Conservation (phyloP, 257 asterid genomes). For the Penstemon barbatus region DNA sequence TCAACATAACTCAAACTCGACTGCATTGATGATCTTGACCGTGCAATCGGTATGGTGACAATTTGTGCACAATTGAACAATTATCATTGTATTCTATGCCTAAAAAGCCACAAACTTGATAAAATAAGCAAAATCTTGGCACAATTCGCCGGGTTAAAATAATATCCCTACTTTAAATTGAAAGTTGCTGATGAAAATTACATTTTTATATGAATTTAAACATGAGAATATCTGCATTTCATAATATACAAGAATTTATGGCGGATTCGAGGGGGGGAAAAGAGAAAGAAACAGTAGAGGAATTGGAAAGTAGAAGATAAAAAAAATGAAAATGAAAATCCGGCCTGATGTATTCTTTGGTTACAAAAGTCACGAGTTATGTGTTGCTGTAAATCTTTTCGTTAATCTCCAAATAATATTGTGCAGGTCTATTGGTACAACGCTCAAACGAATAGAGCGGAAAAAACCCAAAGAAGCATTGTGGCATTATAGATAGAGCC, state of each 20-base stretch:
- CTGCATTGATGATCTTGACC: no score
- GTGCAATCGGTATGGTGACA: no score
- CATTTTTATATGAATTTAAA: no score
- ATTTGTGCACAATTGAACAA: no score
- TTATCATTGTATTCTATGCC: no score
- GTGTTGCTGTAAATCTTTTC: constrained; percentile 2
- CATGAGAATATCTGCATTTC: not conserved
- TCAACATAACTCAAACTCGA: no score
- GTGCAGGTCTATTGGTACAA: not conserved
- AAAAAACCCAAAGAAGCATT: not conserved
- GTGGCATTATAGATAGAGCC: not conserved
- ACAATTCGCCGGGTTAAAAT: no score
- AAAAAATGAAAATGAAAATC: not conserved
- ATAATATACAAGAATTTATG: not conserved
- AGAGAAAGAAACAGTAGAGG: not conserved
- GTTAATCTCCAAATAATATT: not conserved
- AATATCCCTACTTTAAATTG: no score
- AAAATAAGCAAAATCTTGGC: no score
- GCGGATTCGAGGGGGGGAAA: no score
- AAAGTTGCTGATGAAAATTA: no score
- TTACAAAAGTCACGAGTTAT: constrained; percentile 11
- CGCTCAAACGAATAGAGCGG: constrained; percentile 16
- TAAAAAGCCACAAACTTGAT: no score
- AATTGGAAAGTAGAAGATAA: not conserved
- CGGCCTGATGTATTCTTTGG: constrained; percentile 5